Evolutionary conservation across 2,329 filamentous ascomycete genomes (phyloP), one percentile per base, ranked within the genome.

Genomic region (Botrytis elliptica): DNA sequence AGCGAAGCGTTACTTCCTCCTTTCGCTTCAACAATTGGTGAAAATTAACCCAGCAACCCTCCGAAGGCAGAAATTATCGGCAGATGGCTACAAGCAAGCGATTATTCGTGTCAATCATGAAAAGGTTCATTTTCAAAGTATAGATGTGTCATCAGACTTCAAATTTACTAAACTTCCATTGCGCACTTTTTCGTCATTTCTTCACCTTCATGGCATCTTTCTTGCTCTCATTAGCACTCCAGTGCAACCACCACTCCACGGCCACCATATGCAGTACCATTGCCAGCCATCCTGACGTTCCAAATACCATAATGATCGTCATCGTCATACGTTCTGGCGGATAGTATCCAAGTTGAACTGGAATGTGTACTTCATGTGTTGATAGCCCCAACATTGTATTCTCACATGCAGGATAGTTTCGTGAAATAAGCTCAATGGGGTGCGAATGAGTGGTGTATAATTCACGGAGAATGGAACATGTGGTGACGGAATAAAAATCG

Each of bases 401-500:
- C 33, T 57, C 18, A 25, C 55, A 71, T 36, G 22, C 10, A 18
- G 69, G 69, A 18, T 71, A 64, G 16, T 49, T 71, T 71, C 64
- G 7, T 9, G 57, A 29, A 14, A 71, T 46, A 18, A 64, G 29
- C 12, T 22, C 12, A 22, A 71, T 40, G 3, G 69, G 57, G 12
- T 52, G 38, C 29, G 69, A 71, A 33, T 71, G 57, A 3, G 42
- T 38, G 33, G 25, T 63, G 20, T 64, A 71, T 40, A 71, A 33
- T 38, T 71, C n/a, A 20, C 18, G 42, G 12, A 71, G 16, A 14
- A 25, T n/a, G 16, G 57, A 71, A 29, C 69, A 71, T 29, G 42
- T 64, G 16, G 55, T 71, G 29, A 63, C 25, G 12, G 57, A 52
- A n/a, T 71, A 49, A 20, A 71, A 70, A 5, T 38, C n/a, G 38